Evolutionary conservation across 805 yeast genomes (phyloP).

Genomic region (Zygoascus bituminiphila): DNA sequence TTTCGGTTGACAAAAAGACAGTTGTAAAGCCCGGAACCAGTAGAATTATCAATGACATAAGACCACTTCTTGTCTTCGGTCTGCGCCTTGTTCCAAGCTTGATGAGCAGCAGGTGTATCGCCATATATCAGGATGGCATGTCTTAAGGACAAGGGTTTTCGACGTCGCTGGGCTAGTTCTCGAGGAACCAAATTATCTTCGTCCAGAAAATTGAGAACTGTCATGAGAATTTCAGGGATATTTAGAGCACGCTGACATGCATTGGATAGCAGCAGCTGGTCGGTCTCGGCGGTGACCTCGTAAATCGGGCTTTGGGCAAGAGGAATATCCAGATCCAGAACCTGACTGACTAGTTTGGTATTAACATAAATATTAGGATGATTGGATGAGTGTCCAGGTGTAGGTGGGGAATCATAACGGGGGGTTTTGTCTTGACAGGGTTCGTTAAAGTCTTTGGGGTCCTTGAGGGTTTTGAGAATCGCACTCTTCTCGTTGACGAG

Average conservation of each 20-base stretch:
- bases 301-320: neutral
- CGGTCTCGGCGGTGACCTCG: neutral
- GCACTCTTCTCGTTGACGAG: constrained; percentile 3
- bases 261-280: neutral
- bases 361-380: neutral
- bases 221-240: constrained; percentile 66
- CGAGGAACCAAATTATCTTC: constrained; percentile 47
- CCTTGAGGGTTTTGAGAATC: neutral
- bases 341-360: neutral
- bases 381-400: neutral
- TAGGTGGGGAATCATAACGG: neutral
- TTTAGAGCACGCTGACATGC: constrained; percentile 42
- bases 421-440: neutral
- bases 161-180: constrained; percentile 50
- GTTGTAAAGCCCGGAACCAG: constrained; percentile 34
- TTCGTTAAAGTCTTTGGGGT: neutral
- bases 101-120: constrained; percentile 39
- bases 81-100: constrained; percentile 35
- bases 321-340: constrained; percentile 2
- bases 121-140: constrained; percentile 66
- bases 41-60: neutral
- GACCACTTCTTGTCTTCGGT: constrained; percentile 11
- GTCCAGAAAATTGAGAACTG: constrained; percentile 57
- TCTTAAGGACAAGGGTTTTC: constrained; percentile 58
- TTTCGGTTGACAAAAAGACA: constrained; percentile 63